phyloP scores from a whole-genome alignment of 2,329 filamentous ascomycete genomes.

The Zasmidium citrigriseum region DNA sequence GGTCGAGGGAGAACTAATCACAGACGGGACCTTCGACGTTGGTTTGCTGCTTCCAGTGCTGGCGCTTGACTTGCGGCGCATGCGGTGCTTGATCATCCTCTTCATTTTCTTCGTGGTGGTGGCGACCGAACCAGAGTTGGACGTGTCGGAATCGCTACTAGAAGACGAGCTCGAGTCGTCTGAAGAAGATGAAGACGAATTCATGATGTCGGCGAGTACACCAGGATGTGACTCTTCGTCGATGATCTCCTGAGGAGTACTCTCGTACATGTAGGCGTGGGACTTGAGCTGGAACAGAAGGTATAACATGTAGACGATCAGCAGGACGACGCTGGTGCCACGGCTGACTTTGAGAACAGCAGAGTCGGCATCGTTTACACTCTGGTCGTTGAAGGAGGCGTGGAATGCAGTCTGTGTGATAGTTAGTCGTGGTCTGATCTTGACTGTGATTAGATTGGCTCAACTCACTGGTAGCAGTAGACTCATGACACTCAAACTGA shows the following conservation, averaged over 20 bases:
- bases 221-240: conserved; percentile 89
- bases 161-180: conserved; percentile 48
- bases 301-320: conserved; percentile 81
- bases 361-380: conserved; percentile 59
- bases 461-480: conserved; percentile 73
- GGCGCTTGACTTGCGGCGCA: conserved; percentile 74
- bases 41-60: conserved; percentile 61
- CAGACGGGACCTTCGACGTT: conserved; percentile 43
- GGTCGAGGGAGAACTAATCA: conserved; percentile 47
- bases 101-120: conserved; percentile 72
- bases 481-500: conserved; percentile 88
- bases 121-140: conserved; percentile 56
- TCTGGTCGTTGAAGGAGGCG: conserved; percentile 66
- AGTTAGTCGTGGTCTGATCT: conserved; percentile 7
- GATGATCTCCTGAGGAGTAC: conserved; percentile 87
- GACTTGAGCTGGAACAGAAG: conserved; percentile 90
- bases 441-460: neutral
- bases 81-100: conserved; percentile 69
- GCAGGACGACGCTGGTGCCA: conserved; percentile 81
- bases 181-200: conserved; percentile 63
- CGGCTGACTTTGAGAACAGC: conserved; percentile 82
- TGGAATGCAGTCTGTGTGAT: conserved; percentile 78
- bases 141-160: conserved; percentile 65
- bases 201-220: conserved; percentile 77
- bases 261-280: conserved; percentile 88